A percentile compares a stretch with the other conserved stretches of the same genome.
phyloP scores from a whole-genome alignment of 352 stramenopile species.

The Phytopythium litorale region DNA sequence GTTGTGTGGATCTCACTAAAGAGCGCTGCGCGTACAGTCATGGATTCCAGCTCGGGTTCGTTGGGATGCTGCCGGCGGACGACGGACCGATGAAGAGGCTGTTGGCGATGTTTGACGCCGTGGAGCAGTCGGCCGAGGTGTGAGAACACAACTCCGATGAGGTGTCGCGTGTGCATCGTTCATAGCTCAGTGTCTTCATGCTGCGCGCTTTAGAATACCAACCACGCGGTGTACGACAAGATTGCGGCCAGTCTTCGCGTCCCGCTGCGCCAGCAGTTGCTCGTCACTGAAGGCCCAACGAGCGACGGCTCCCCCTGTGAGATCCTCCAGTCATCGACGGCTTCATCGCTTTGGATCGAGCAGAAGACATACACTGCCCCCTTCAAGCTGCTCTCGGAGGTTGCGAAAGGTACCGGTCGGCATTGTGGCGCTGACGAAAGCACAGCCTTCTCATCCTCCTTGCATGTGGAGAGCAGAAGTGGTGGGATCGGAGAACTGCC shows the following conservation, averaged over 20 bases:
- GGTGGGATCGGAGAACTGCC: conserved; percentile 32
- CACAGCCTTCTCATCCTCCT: not conserved
- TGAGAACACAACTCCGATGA: not conserved
- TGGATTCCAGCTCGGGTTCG: conserved; percentile 29
- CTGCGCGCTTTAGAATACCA: not conserved
- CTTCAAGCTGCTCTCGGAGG: conserved; percentile 8
- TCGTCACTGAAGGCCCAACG: not conserved
- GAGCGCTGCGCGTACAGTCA: conserved; percentile 14
- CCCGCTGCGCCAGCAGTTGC: conserved; percentile 4
- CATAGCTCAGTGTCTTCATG: not conserved
- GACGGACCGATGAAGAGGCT: conserved; percentile 3
- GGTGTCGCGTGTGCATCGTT: not conserved
- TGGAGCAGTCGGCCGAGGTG: not conserved
- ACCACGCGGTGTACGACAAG: not conserved
- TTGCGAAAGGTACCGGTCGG: conserved; percentile 14
- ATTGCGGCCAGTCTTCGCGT: not conserved
- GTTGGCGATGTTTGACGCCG: conserved; percentile 17
- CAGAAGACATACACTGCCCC: not conserved
- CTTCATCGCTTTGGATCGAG: not conserved
- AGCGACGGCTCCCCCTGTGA: not conserved
- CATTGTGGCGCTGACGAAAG: no score
- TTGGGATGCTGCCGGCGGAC: conserved; percentile 14
- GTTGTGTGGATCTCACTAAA: not conserved
- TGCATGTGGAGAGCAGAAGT: conserved; percentile 16
- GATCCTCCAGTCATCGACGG: not conserved